Percentiles rank a stretch among this genome's conserved stretches.
These are phyloP conservation scores for Bretziella fagacearum DNA, from an alignment of 2,329 filamentous ascomycete species.

Conservation along the genomic window DNA sequence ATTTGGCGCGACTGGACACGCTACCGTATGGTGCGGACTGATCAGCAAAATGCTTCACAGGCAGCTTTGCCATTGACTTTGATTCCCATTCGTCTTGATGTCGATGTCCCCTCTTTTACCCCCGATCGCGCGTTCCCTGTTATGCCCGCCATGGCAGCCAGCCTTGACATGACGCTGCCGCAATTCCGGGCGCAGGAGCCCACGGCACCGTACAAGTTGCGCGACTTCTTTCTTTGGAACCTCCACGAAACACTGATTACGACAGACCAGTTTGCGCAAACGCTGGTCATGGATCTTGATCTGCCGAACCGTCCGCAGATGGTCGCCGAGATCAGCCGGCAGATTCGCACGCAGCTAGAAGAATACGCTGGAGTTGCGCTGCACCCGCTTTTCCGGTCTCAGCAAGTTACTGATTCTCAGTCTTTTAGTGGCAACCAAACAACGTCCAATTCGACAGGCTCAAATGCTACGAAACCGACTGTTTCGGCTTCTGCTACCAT, in stretches of 20 bases:
- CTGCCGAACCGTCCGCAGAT: conserved; percentile 57
- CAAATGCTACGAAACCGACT: conserved; percentile 24
- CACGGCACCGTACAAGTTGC: conserved; percentile 71
- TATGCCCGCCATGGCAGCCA: conserved; percentile 29
- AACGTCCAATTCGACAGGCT: conserved; percentile 15
- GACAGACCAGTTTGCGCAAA: conserved; percentile 87
- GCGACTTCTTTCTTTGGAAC: conserved; percentile 97
- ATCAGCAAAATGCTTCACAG: conserved; percentile 44
- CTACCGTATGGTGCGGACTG: conserved; percentile 35
- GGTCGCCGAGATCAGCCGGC: conserved; percentile 70
- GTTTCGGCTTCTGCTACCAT: conserved; percentile 55
- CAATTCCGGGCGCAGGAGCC: conserved; percentile 66
- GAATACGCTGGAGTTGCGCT: conserved; percentile 91
- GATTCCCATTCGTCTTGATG: conserved; percentile 89
- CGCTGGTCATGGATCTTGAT: conserved; percentile 81
- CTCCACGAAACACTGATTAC: conserved; percentile 87
- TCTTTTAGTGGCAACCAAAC: conserved; percentile 16
- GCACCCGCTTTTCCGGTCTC: conserved; percentile 73
- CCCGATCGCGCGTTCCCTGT: conserved; percentile 48
- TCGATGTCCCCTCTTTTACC: conserved; percentile 69
- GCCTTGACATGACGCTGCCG: conserved; percentile 54
- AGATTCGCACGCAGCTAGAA: conserved; percentile 87
- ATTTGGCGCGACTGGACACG: conserved; percentile 97
- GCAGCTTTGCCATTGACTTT: conserved; percentile 72
- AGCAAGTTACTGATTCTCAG: conserved; percentile 19